Base-by-base conservation (phyloP, 164 flowering plant species). In the Brasenia schreberi region DNA sequence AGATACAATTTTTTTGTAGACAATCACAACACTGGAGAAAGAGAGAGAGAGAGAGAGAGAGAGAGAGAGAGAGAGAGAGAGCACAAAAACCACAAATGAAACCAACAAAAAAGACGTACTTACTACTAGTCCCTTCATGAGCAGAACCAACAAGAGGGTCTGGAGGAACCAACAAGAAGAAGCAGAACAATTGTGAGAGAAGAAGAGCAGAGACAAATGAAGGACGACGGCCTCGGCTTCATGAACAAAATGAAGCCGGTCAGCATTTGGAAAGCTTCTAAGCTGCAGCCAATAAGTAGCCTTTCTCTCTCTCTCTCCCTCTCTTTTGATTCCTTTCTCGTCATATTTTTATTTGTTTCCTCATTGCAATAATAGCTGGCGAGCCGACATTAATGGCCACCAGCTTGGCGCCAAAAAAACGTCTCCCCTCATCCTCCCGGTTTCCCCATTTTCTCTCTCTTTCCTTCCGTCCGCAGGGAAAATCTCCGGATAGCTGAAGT, bases 81-180 rank as follows among this genome's bases (percentile, higher is more conserved):
- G 23, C 19, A 53, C 27, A 65, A 43, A 23, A 45, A 59, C 60
- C 3, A n/a, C 49, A 19, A 12, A 62, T 4, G 45, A 42, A 56
- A 18, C 42, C 43, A 14, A 42, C 59, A 49, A 42, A 71, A 75
- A 69, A 65, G 84, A 85, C 90, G 87, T 87, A 85, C 96, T 89
- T 89, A 89, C 96, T 81, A 84, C 96, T 81, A 84, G 88, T 90
- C 88, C 80, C 85, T 83, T 85, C 92, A 78, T 83, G 75, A 70
- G 74, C 66, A 68, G 71, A 52, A 53, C 76, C 65, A 67, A 19
- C 12, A 53, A 27, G 42, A 45, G 7, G 14, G 53, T 7, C 53
- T 45, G 11, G 14, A 45, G 11, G 53, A 12, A 45, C 7, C 53
- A 45, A 12, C 53, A 45, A 4, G 5, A 45, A 67, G 62, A 66